Conservation (phyloP, 1,284 basidiomycete species). For the Coriolopsis trogii region DNA sequence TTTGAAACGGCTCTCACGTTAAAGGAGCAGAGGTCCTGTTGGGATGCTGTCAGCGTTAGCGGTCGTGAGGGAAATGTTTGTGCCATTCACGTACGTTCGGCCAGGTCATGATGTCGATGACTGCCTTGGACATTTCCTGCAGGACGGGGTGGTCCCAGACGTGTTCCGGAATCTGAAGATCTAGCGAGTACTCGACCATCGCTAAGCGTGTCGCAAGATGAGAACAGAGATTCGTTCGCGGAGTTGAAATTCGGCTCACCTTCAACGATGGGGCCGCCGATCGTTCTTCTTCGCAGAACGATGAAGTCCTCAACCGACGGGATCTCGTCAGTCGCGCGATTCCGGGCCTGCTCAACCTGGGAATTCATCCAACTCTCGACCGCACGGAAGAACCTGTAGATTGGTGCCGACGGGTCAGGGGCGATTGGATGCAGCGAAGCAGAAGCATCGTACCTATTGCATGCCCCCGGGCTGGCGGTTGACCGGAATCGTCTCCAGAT, state of each 20-base stretch:
- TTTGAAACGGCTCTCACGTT: slow-evolving; percentile 37
- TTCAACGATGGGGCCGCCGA: slow-evolving; percentile 49
- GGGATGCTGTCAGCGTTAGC: background rate
- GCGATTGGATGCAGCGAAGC: background rate
- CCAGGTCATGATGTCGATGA: slow-evolving; percentile 52
- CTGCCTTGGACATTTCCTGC: slow-evolving; percentile 46
- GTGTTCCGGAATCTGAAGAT: slow-evolving; percentile 46
- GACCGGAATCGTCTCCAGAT: slow-evolving; percentile 41
- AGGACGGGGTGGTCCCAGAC: slow-evolving; percentile 46
- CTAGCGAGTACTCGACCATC: slow-evolving; percentile 50
- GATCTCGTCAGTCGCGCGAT: slow-evolving; percentile 41
- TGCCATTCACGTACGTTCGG: slow-evolving; percentile 45
- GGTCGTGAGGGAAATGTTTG: background rate
- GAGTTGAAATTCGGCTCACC: slow-evolving; percentile 28
- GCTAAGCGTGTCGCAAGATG: slow-evolving; percentile 30
- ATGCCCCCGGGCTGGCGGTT: slow-evolving; percentile 42
- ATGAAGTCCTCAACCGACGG: slow-evolving; percentile 48
- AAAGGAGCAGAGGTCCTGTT: slow-evolving; percentile 49
- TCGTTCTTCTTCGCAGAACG: slow-evolving; percentile 44
- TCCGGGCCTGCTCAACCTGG: slow-evolving; percentile 43
- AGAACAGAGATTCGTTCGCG: background rate
- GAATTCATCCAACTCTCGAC: slow-evolving; percentile 43
- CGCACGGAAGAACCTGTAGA: slow-evolving; percentile 40
- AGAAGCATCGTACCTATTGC: slow-evolving; percentile 34
- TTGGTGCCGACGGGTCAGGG: slow-evolving; percentile 17